These are phyloP conservation scores for Fraxinus pennsylvanica DNA, from an alignment of 257 asterid genomes.

Conservation along the genomic window DNA sequence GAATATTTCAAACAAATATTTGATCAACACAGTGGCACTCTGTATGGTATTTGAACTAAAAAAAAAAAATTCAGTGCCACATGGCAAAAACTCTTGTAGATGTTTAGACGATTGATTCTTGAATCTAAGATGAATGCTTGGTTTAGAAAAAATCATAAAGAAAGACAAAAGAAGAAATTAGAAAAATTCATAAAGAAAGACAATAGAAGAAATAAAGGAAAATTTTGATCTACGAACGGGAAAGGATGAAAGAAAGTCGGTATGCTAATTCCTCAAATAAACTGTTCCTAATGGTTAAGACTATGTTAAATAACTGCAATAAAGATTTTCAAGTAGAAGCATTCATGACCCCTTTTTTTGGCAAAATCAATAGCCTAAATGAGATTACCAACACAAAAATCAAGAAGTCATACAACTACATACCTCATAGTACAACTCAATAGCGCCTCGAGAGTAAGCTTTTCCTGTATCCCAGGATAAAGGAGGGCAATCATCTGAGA, in stretches of 20 bases:
- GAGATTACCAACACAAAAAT: slow-evolving; percentile 7
- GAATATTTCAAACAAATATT: neutral
- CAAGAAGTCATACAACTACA: slow-evolving; percentile 21
- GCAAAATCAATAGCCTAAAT: slow-evolving; percentile 6
- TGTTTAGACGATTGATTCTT: too few relatives aligned
- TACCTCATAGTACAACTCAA: slow-evolving; percentile 94
- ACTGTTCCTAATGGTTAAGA: neutral
- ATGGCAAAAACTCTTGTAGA: neutral
- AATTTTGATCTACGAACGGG: too few relatives aligned
- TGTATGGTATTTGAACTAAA: neutral
- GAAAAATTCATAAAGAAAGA: too few relatives aligned
- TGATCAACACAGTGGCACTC: neutral
- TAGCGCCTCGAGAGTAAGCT: slow-evolving; percentile 73
- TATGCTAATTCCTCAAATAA: neutral
- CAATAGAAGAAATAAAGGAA: too few relatives aligned
- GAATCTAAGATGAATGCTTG: too few relatives aligned
- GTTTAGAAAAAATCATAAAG: too few relatives aligned
- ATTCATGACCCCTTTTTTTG: neutral
- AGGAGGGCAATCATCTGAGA: slow-evolving; percentile 75
- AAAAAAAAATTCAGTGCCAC: neutral
- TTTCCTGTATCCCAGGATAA: slow-evolving; percentile 78
- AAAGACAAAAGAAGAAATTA: too few relatives aligned
- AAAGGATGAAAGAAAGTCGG: too few relatives aligned
- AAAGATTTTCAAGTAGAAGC: neutral
- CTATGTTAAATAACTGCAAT: neutral